Percentiles rank a stretch among this genome's conserved stretches.
phyloP scores from a whole-genome alignment of 192 early-diverging fungal genomes.

The Gonapodya prolifera region DNA sequence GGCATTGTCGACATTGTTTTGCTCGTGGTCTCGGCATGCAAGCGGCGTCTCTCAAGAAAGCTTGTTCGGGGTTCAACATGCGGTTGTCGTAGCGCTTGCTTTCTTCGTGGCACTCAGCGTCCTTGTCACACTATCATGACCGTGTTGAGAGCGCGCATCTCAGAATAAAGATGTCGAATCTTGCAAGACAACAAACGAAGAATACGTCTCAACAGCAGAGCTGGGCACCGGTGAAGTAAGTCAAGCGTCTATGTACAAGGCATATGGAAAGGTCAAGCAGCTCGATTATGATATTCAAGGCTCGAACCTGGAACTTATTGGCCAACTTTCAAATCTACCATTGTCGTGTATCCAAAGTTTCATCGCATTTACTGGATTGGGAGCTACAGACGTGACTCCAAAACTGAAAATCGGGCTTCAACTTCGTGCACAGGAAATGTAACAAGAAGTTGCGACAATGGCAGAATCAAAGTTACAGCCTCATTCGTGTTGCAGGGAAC shows the following conservation, averaged over 20 bases:
- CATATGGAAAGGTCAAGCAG: not conserved
- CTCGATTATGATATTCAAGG: not conserved
- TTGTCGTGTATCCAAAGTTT: not conserved
- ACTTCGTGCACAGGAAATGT: no score
- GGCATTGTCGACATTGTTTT: not conserved
- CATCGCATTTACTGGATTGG: not conserved
- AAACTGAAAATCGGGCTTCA: not conserved
- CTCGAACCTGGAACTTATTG: not conserved
- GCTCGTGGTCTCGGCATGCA: not conserved
- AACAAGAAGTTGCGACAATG: no score
- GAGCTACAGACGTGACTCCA: not conserved
- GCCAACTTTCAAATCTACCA: not conserved
- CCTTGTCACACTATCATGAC: not conserved
- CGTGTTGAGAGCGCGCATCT: not conserved
- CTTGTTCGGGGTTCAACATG: not conserved
- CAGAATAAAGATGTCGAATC: not conserved
- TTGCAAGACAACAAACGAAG: not conserved
- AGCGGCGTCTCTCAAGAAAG: not conserved
- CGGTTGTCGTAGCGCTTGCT: not conserved
- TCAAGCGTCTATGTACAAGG: not conserved
- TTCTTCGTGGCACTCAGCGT: not conserved
- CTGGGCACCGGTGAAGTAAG: not conserved
- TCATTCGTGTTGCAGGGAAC: not conserved
- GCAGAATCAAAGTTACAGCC: not conserved
- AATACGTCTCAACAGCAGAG: not conserved